Evolutionary conservation across 257 asterid genomes (phyloP), one percentile per base, ranked within the genome.

Genomic region (Sherardia arvensis): DNA sequence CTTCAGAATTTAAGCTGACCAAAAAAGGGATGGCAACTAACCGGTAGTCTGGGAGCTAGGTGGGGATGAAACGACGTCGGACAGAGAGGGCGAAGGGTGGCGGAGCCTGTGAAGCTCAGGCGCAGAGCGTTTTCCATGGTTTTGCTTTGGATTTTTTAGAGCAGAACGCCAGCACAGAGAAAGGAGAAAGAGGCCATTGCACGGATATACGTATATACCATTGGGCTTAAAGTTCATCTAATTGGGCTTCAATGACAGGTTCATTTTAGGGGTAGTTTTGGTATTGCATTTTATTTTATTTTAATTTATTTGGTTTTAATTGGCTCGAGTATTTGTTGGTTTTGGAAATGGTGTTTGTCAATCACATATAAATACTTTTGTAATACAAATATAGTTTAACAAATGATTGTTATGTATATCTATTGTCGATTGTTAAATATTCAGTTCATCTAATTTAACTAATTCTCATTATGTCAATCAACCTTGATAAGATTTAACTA

Each of bases 61-160:
- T 58, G 78, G 62, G 85, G 78, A 26, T 69, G 76, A 69, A 78
- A 84, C 62, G 88, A 63, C 69, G 80, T 66, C 54, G 87, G 81
- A 61, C 78, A 59, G 61, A 74, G 72, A 22, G 86, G 86, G 17
- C 77, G 84, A 18, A 82, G 74, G 18, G 66, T 55, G 61, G 83
- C 69, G 25, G 85, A 76, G 81, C 81, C 74, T 64, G 69, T 73
- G 78, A 79, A 86, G 82, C 84, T 80, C 69, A 58, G 23, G 22
- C 62, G 33, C 62, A 86, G 71, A 69, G 87, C 85, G 56, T 69
- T 80, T 78, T 88, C 96, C 98, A 86, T 91, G 65, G n/a, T n/a
- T n/a, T 63, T 63, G 55, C 21, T 63, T 28, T 23, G 58, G 14
- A 51, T 6, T 49, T 3, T 17, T 21, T 5, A 27, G 36, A 66